Evolutionary conservation across 352 stramenopile species (phyloP).

Genomic region (Globisporangium lucens): DNA sequence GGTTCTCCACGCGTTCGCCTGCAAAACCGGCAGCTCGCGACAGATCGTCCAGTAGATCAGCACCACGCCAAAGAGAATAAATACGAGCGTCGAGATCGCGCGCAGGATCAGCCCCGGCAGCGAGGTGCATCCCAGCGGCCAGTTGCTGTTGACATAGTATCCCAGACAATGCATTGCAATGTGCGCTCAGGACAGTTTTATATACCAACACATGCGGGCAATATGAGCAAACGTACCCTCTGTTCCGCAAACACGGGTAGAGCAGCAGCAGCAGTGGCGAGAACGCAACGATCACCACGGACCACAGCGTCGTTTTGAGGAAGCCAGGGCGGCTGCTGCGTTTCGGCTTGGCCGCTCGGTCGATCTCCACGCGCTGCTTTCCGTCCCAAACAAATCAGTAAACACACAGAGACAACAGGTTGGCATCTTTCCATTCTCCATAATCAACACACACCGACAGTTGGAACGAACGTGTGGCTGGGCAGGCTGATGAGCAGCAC

Average conservation of each 20-base stretch:
- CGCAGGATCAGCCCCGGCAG: constrained; percentile 42
- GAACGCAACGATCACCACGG: constrained; percentile 41
- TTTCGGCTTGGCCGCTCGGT: constrained; percentile 2
- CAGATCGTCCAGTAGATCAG: constrained; percentile 65
- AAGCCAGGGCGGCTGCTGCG: constrained; percentile 26
- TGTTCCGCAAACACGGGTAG: constrained; percentile 51
- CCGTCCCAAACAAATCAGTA: not conserved
- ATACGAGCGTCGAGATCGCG: constrained; percentile 46
- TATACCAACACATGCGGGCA: not conserved
- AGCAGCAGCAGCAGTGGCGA: constrained; percentile 60
- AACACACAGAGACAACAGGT: not conserved
- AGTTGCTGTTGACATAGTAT: constrained; percentile 37
- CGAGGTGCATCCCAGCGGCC: constrained; percentile 63
- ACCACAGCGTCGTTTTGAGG: constrained; percentile 50
- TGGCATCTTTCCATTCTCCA: not conserved
- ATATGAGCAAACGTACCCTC: constrained; percentile 32
- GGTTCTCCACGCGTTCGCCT: constrained; percentile 28
- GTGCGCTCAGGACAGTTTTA: not conserved
- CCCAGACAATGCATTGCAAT: not conserved
- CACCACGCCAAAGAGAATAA: constrained; percentile 37
- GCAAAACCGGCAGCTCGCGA: constrained; percentile 50
- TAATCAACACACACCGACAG: not conserved
- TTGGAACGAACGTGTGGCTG: not conserved
- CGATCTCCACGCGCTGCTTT: constrained; percentile 15
- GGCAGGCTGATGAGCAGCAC: not conserved